Evolutionary conservation across 2,329 filamentous ascomycete species (phyloP), one percentile per base, ranked within the genome.

Genomic region (Botrytis tulipae): DNA sequence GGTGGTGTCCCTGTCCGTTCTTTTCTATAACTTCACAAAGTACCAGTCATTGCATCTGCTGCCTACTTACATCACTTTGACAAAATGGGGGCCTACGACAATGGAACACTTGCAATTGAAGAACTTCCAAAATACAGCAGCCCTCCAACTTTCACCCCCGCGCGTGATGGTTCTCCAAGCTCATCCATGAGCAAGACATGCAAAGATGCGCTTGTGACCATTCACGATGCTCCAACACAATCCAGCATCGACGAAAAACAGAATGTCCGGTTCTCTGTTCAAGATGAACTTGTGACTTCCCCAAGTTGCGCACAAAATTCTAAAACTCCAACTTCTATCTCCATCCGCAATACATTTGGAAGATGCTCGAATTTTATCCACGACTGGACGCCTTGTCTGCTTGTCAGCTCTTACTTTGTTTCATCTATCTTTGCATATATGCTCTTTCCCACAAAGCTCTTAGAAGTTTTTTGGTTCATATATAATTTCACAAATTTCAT

Each of bases 401-500:
- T 84, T 14, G 81, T 84, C 29, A 74, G 77, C 37, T 82, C 82
- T 7, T 84, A 84, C 75, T 84, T 83, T 62, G 76, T 82, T 73
- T 82, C 83, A 74, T 84, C 83, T 5, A 81, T 81, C 46, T 83
- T 80, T 57, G 76, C 84, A 29, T 84, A 84, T 78, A 83, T 82
- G 78, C 81, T 84, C 66, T 81, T 80, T 71, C 81, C 80, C 59
- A 76, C 81, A 14, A 74, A 76, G 35, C 73, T 82, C 54, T 82
- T 83, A n/a, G 80, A 81, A 59, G 77, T 84, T 48, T 84, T 84
- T 76, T 84, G 83, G 83, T 84, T 84, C 76, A 78, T 84, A 63
- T 84, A 84, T 77, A 80, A 84, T 76, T 81, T 80, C 57, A 84
- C 83, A 66, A 84, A 84, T 76, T 83, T 82, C 71, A 84, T 84